Evolutionary conservation across 768 basidiomycete species (phyloP).

Genomic region (Cystofilobasidium capitatum): DNA sequence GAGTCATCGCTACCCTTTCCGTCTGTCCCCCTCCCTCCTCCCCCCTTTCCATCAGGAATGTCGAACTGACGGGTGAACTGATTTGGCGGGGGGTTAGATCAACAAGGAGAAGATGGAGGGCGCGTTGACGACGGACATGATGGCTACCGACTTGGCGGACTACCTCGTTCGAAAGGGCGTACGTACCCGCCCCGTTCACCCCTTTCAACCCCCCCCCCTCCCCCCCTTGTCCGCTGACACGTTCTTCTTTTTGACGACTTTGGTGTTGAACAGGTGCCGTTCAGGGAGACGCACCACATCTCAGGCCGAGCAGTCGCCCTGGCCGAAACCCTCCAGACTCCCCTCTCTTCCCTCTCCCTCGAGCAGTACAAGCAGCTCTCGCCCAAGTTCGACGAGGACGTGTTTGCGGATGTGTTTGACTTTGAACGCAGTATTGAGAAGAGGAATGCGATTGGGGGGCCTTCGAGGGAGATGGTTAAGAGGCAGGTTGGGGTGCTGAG

Average conservation of each 20-base stretch:
- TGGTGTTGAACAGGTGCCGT: slow-evolving; percentile 60
- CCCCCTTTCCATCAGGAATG: not conserved
- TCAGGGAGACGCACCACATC: slow-evolving; percentile 97
- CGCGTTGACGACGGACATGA: slow-evolving; percentile 91
- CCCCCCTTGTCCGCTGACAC: not conserved
- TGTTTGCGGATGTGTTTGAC: slow-evolving; percentile 67
- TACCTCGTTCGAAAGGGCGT: slow-evolving; percentile 98
- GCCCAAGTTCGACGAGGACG: slow-evolving; percentile 68
- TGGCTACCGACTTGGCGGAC: slow-evolving; percentile 97
- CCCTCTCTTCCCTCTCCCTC: slow-evolving; percentile 69
- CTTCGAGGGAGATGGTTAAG: slow-evolving; percentile 71
- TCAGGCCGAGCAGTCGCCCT: slow-evolving; percentile 93
- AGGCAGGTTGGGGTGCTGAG: slow-evolving; percentile 74
- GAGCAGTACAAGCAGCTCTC: slow-evolving; percentile 68
- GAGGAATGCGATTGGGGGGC: slow-evolving; percentile 81
- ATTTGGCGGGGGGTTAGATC: slow-evolving; percentile 51
- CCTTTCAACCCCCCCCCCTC: not conserved
- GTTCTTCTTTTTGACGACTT: slow-evolving; percentile 11
- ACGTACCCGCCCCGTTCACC: slow-evolving; percentile 37
- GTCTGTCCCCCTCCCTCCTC: slow-evolving; percentile 44
- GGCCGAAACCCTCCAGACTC: slow-evolving; percentile 71
- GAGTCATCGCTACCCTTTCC: slow-evolving; percentile 81
- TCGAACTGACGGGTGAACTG: not conserved
- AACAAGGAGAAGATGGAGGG: slow-evolving; percentile 79
- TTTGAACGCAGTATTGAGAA: slow-evolving; percentile 94